phyloP scores from a whole-genome alignment of 805 yeast species.

The Schwanniomyces vanrijiae region DNA sequence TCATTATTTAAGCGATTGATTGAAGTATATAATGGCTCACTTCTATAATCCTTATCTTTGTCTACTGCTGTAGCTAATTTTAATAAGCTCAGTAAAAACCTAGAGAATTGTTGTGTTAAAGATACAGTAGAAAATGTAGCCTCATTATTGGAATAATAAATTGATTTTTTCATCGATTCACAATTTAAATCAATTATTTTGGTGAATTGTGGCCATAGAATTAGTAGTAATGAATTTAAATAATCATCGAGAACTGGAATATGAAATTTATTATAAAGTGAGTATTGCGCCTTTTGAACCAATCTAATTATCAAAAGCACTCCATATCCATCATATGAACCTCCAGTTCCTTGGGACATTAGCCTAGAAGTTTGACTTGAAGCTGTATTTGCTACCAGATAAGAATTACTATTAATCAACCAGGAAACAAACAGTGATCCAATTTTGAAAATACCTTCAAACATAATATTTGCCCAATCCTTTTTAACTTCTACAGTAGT shows the following conservation, averaged over 20 bases:
- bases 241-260: conserved; percentile 74
- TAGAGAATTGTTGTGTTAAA: conserved; percentile 79
- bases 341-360: conserved; percentile 17
- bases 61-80: conserved; percentile 41
- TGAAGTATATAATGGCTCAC: conserved; percentile 75
- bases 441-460: conserved; percentile 35
- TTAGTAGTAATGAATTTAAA: conserved; percentile 60
- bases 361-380: conserved; percentile 37
- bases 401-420: conserved; percentile 45
- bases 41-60: conserved; percentile 26
- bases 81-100: conserved; percentile 67
- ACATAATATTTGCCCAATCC: conserved; percentile 40
- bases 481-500: conserved; percentile 3
- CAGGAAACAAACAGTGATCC: conserved; percentile 47
- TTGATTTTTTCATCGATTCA: conserved; percentile 59
- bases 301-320: conserved; percentile 72
- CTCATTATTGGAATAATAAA: conserved; percentile 27
- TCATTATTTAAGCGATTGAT: conserved; percentile 72
- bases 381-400: conserved; percentile 24
- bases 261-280: conserved; percentile 61
- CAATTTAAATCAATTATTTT: conserved; percentile 75
- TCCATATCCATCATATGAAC: conserved; percentile 74
- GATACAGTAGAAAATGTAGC: conserved; percentile 45
- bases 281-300: conserved; percentile 62
- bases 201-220: conserved; percentile 87